Base-by-base conservation (phyloP, 1,284 basidiomycete species). In the Singerocomus inundabilis region DNA sequence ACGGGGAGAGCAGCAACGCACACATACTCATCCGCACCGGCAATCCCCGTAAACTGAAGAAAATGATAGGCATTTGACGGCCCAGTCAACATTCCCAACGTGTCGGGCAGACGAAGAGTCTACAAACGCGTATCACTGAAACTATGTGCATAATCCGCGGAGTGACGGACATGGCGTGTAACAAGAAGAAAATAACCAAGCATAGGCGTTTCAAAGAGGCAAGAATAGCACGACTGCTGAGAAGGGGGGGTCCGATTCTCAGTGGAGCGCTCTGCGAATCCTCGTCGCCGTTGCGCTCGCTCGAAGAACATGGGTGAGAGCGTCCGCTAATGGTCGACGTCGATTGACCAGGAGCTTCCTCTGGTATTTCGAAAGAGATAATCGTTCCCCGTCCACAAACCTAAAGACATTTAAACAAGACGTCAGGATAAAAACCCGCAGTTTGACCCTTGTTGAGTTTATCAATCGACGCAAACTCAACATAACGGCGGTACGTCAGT, bases 141-240 rank as follows among this genome's bases (percentile, higher is more conserved):
- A 31, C 30, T 30, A 8, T 45, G 33, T 18, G 1, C 28, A 39
- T 41, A 29, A 11, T 45, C 59, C 59, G 49, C 49, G 44, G 48
- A 53, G 21, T 21, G 24, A 16, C 13, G 12, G 46, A 41, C 29
- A 29, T 25, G 29, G 29, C 15, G 13, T 35, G 44, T 38, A 41
- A 34, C 56, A 38, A 18, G 21, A 44, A 45, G 51, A 33, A 21
- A 26, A 4, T 12, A 7, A 42, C 41, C 35, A 50, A 51, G 42
- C 41, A 18, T 49, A 49, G 45, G 21, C 34, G 37, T 48, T 54
- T 53, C 49, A 46, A 46, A 21, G n/a, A 32, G 35, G 36, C 37
- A 47, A 54, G 41, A 57, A 57, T 57, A 26, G 12, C 6, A 25
- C 9, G 2, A 59, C 30, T n/a, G 16, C 25, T 41, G 33, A 38